These are phyloP conservation scores for Cynara cardunculus DNA, from an alignment of 129 eudicot species.

Conservation along the genomic window DNA sequence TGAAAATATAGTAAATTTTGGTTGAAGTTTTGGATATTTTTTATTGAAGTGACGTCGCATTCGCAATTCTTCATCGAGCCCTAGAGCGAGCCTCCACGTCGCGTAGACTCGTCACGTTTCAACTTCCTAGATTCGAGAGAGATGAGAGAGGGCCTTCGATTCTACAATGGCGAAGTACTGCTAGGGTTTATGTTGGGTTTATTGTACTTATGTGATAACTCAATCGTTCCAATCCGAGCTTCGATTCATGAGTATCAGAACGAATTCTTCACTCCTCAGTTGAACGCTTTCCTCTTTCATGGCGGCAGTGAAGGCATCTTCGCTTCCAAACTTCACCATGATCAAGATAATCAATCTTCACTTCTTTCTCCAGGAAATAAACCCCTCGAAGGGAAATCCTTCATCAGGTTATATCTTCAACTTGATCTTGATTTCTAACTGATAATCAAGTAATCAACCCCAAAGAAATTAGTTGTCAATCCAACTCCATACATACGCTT, in stretches of 20 bases:
- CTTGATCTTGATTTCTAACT: not conserved
- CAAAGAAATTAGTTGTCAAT: not conserved
- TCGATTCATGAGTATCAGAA: constrained; percentile 60
- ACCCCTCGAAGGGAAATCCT: constrained; percentile 49
- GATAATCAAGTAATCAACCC: not conserved
- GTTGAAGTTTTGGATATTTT: not conserved
- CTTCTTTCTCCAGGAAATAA: constrained; percentile 16
- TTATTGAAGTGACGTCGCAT: not conserved
- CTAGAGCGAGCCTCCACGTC: constrained; percentile 12
- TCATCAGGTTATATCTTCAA: constrained; percentile 46
- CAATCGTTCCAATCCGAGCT: constrained; percentile 22
- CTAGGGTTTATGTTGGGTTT: constrained; percentile 23
- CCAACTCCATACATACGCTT: not conserved
- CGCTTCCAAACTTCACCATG: constrained; percentile 42
- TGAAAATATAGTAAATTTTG: not conserved
- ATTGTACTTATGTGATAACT: constrained; percentile 9
- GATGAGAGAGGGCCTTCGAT: constrained; percentile 20
- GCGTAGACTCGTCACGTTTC: constrained; percentile 16
- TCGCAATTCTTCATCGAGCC: not conserved
- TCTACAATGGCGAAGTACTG: constrained; percentile 1
- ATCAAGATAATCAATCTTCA: constrained; percentile 10
- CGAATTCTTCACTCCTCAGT: constrained; percentile 44
- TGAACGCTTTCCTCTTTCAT: constrained; percentile 63
- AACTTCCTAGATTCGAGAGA: not conserved
- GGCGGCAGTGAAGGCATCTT: constrained; percentile 80